Percentiles rank a stretch among this genome's conserved stretches.
Conservation (phyloP, 2,329 filamentous ascomycete species). For the Colletotrichum filicis region DNA sequence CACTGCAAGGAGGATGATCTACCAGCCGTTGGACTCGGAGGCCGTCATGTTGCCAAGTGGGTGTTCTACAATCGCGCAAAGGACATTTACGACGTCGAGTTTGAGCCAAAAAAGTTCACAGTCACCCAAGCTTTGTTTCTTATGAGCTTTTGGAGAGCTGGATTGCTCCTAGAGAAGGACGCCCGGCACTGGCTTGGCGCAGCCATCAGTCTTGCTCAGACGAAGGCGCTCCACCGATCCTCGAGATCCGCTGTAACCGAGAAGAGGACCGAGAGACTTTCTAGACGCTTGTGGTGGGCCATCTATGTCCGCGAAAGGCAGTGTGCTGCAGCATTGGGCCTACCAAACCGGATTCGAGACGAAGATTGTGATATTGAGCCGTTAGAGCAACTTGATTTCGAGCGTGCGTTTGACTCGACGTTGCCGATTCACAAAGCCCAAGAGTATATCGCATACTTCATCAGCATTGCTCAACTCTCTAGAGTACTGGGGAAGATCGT, state of each 20-base stretch:
- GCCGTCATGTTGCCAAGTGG: conserved; percentile 60
- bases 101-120: conserved; percentile 59
- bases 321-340: conserved; percentile 54
- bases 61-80: conserved; percentile 61
- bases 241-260: conserved; percentile 24
- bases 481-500: conserved; percentile 41
- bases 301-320: conserved; percentile 63
- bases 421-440: conserved; percentile 41
- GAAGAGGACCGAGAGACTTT: conserved; percentile 46
- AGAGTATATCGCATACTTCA: conserved; percentile 49
- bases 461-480: conserved; percentile 39
- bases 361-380: conserved; percentile 54
- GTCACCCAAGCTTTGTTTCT: conserved; percentile 63
- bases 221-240: conserved; percentile 54
- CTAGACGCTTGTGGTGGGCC: conserved; percentile 64
- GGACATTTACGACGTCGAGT: conserved; percentile 63
- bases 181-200: conserved; percentile 61
- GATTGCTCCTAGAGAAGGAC: conserved; percentile 57
- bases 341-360: conserved; percentile 59
- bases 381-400: not conserved
- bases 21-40: conserved; percentile 54
- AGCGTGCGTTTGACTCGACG: conserved; percentile 39
- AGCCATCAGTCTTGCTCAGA: conserved; percentile 62
- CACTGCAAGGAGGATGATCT: conserved; percentile 60
- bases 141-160: conserved; percentile 65